Base-by-base conservation (phyloP, 495 filamentous ascomycete genomes). In the Parachaetomium inaequale region DNA sequence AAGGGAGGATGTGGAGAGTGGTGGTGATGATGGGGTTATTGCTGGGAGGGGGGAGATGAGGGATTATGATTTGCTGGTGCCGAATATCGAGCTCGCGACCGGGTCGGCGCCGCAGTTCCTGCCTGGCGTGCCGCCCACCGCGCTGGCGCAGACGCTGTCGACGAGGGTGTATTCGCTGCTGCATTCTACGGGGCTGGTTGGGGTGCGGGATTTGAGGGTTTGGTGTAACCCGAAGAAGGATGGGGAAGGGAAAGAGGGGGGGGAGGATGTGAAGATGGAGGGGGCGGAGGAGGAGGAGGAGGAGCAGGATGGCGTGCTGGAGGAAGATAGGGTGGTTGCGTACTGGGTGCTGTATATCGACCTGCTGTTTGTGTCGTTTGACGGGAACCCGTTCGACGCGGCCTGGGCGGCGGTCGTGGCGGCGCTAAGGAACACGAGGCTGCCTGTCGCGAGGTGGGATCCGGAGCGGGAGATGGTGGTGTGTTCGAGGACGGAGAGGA, bases 341-440 rank as follows among this genome's bases (percentile, higher is more conserved):
- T 98, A 91, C 71, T 98, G 93, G 93, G 86, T 88, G 11, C 85
- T 98, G 3, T 96, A 96, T 68, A 92, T 98, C 62, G 92, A 96
- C 74, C 74, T 96, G 26, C 82, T 96, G 70, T 90, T 95, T 71
- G 86, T 97, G 57, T 93, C 91, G 0, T 83, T 96, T 15, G 93
- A 95, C 55, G 93, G 93, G 0, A 95, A 93, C 68, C 83, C 90
- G 15, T 92, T 98, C 66, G 93, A 98, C 64, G 88, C 88, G 3
- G 90, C 90, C 0, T 98, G 93, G 93, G 82, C 86, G 0, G 86
- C 91, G 14, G 81, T 96, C 5, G 64, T 96, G 38, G 87, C 91
- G 23, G 94, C 94, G n/a, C 75, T 98, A 55, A 79, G 79, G 26
- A 84, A 93, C 73, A 93, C 90, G 3, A 82, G 78, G 57, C 72